Evolutionary conservation across 768 basidiomycete genomes (phyloP).

Genomic region (Cystofilobasidium capitatum): DNA sequence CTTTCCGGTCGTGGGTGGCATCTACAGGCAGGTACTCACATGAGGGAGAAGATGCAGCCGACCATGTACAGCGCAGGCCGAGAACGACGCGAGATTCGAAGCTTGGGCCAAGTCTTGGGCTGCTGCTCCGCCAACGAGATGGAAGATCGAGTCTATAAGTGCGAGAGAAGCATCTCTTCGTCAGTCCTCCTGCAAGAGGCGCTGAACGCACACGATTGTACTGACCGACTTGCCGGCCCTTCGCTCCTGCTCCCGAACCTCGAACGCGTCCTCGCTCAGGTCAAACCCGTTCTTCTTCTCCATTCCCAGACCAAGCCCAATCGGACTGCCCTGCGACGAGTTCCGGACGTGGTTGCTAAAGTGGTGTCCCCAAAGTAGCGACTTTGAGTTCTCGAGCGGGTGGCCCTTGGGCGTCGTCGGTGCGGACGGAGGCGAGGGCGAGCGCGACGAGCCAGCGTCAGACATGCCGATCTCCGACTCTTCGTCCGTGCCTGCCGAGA

Average conservation of each 20-base stretch:
- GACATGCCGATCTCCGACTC: constrained; percentile 7
- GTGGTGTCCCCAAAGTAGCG: not conserved
- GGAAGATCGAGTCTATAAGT: not conserved
- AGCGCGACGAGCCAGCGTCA: not conserved
- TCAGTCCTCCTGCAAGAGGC: not conserved
- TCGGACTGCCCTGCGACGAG: not conserved
- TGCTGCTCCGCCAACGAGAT: not conserved
- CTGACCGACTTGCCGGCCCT: not conserved
- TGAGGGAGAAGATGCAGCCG: constrained; percentile 2
- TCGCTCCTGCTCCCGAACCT: not conserved
- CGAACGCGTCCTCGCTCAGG: constrained; percentile 1
- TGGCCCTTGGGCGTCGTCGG: constrained; percentile 11
- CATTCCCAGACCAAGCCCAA: constrained; percentile 8
- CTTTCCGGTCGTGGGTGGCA: no score
- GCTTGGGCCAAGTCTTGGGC: constrained; percentile 1
- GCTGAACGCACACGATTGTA: not conserved
- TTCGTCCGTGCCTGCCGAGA: not conserved
- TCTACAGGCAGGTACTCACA: not conserved
- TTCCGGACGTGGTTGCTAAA: not conserved
- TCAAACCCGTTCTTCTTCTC: not conserved
- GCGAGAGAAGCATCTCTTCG: not conserved
- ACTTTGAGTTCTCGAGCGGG: not conserved
- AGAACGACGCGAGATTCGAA: constrained; percentile 4
- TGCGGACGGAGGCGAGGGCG: not conserved
- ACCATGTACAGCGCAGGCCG: constrained; percentile 8